Percentiles rank a stretch among this genome's conserved stretches.
Conservation (phyloP, 768 basidiomycete species). For the Chiua virens region DNA sequence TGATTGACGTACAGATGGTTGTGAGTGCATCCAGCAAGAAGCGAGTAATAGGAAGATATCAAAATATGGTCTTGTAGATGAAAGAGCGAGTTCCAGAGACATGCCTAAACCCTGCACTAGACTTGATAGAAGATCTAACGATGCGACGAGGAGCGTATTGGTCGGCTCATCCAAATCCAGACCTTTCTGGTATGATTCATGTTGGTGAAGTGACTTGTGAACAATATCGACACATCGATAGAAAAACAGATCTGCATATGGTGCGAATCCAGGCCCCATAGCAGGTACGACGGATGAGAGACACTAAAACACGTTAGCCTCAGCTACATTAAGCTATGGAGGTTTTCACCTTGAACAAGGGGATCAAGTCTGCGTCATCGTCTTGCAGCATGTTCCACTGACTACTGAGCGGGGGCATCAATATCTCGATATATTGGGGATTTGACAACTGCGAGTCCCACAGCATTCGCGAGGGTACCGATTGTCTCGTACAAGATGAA, state of each 20-base stretch:
- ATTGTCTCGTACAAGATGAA: slow-evolving; percentile 97
- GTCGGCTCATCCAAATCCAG: slow-evolving; percentile 94
- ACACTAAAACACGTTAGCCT: slow-evolving; percentile 54
- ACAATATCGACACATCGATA: slow-evolving; percentile 88
- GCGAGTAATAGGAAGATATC: slow-evolving; percentile 65
- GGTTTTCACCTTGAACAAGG: slow-evolving; percentile 81
- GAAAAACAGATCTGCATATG: slow-evolving; percentile 89
- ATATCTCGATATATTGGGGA: slow-evolving; percentile 83
- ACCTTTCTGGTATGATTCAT: slow-evolving; percentile 85
- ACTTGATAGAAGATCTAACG: slow-evolving; percentile 94
- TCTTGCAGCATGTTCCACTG: slow-evolving; percentile 91
- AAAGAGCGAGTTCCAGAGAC: slow-evolving; percentile 72
- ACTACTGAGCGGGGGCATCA: slow-evolving; percentile 92
- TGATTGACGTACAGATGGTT: slow-evolving; percentile 92
- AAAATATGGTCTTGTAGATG: slow-evolving; percentile 68
- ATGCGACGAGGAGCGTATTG: slow-evolving; percentile 95
- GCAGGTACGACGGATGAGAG: slow-evolving; percentile 97
- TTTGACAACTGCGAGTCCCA: slow-evolving; percentile 86
- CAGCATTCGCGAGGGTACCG: slow-evolving; percentile 95
- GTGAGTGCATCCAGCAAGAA: slow-evolving; percentile 91
- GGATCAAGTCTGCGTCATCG: slow-evolving; percentile 90
- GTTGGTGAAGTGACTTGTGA: slow-evolving; percentile 76
- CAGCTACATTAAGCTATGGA: background rate
- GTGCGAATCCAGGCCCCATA: slow-evolving; percentile 84
- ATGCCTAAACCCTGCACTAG: slow-evolving; percentile 91